These are phyloP conservation scores for Euphorbia pulcherrima DNA, from an alignment of 345 rosid species.

Conservation along the genomic window DNA sequence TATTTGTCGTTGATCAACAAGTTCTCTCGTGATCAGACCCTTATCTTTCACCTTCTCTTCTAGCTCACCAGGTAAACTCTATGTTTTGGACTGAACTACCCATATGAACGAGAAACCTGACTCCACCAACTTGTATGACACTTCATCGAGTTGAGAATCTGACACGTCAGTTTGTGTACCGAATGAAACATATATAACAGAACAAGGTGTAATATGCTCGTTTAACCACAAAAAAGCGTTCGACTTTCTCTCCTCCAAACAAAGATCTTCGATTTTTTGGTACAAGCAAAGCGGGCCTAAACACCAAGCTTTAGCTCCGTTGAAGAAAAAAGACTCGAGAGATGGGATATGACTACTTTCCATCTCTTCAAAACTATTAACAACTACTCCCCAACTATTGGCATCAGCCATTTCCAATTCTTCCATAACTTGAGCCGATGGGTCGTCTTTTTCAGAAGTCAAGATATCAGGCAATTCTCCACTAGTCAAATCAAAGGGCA, in stretches of 20 bases:
- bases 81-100: constrained; percentile 24
- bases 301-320: constrained; percentile 27
- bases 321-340: constrained; percentile 20
- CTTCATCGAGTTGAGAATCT: constrained; percentile 19
- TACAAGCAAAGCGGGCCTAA: constrained; percentile 22
- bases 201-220: constrained; percentile 4
- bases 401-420: constrained; percentile 19
- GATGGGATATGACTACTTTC: constrained; percentile 12
- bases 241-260: neutral
- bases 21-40: constrained; percentile 24
- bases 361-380: constrained; percentile 27
- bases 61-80: neutral
- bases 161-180: constrained; percentile 25
- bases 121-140: constrained; percentile 19
- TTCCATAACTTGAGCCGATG: neutral
- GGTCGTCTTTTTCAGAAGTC: neutral
- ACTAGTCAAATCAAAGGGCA: constrained; percentile 16
- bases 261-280: neutral
- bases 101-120: constrained; percentile 17
- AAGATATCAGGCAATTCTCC: constrained; percentile 9
- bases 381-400: constrained; percentile 22
- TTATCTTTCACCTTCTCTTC: constrained; percentile 14
- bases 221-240: constrained; percentile 8
- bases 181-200: constrained; percentile 19
- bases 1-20: constrained; percentile 25